Base-by-base conservation (phyloP, 208 protist genomes). In the Trypanosoma congolense region DNA sequence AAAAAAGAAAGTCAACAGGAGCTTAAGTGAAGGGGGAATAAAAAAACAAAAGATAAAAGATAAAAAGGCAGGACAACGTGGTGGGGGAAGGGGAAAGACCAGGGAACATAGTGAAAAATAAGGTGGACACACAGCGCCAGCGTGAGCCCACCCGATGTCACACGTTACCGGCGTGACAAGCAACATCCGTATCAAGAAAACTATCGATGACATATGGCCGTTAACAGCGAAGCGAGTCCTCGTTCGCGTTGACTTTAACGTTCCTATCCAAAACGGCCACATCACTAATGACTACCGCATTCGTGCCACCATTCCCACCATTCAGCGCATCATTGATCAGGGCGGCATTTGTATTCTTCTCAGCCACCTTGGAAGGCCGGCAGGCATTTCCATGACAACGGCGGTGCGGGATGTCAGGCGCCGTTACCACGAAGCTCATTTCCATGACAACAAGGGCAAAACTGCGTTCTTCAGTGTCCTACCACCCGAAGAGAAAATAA, bases 201-300 rank as follows among this genome's bases (percentile, higher is more conserved):
- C 59, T 29, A 66, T 95, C 10, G 84, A 95, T 43, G 80, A 92
- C 52, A 56, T 96, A 25, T 91, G 87, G 83, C 79, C 80, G 2
- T 64, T 95, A n/a, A 75, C 67, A 1, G 96, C 79, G 24, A 98
- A 98, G 79, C 75, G 90, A 42, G 96, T 98, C 8, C 72, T 99
- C 1, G 69, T 89, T 26, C 87, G 97, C 46, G 95, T 98, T 9
- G 98, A 99, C 63, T 99, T 98, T 59, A 99, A 99, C 66, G 96
- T 99, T 16, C 96, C 96, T 16, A 70, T 97, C 6, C 59, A 85
- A 30, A 77, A 96, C 35, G 92, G 90, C 21, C 70, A 52, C 9
- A 97, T 99, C 45, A 88, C 84, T 21, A 97, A 98, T 56, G 87
- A 92, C 58, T 92, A 91, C 42, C 80, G 96, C 61, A 98, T 99